Conservation (phyloP, 192 early-diverging fungal genomes). For the Phycomyces blakesleeanus region DNA sequence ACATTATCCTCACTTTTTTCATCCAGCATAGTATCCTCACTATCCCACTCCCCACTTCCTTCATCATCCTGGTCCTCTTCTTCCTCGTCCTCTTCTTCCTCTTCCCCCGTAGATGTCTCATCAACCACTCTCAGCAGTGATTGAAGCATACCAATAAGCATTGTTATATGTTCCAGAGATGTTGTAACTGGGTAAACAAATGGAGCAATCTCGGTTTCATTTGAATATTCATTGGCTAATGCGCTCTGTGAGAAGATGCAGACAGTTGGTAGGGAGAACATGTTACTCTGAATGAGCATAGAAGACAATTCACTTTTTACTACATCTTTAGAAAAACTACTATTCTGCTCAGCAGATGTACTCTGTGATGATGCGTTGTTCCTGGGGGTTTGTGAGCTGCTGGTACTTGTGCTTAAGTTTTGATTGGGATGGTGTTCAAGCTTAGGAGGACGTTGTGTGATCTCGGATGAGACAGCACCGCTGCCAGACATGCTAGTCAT, state of each 20-base stretch:
- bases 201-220: neutral
- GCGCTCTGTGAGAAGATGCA: constrained; percentile 3
- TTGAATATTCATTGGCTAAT: neutral
- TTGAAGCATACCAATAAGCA: constrained; percentile 7
- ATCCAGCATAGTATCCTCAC: neutral
- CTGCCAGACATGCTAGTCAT: neutral
- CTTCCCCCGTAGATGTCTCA: neutral
- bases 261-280: constrained; percentile 4
- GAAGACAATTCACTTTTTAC: neutral
- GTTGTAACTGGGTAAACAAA: neutral
- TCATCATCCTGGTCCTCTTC: neutral
- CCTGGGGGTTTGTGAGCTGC: neutral
- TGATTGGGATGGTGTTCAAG: neutral
- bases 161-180: constrained; percentile 3
- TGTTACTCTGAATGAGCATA: neutral
- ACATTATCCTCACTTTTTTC: neutral
- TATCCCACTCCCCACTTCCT: neutral
- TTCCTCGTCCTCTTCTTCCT: neutral
- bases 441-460: neutral
- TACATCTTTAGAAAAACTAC: neutral
- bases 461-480: neutral
- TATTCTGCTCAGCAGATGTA: neutral
- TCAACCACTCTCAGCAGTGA: constrained; percentile 3
- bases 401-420: neutral
- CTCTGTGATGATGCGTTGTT: neutral